Conservation (phyloP, 768 basidiomycete species). For the Gelatoporia subvermispora region DNA sequence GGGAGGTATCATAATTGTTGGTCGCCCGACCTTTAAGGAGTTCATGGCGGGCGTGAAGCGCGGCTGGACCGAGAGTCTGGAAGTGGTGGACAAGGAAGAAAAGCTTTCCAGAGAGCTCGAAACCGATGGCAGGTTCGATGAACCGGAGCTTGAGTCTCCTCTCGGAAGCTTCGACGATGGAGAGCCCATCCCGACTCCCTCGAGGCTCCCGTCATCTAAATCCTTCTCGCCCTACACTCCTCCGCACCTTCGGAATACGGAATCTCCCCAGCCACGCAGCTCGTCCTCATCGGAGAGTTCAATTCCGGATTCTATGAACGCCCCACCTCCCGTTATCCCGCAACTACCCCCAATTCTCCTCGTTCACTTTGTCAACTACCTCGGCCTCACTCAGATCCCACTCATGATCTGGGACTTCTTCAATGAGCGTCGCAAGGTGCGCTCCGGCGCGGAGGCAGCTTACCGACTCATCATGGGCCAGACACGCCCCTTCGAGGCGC, state of each 20-base stretch:
- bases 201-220: conserved; percentile 31
- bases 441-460: conserved; percentile 74
- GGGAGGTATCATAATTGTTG: conserved; percentile 85
- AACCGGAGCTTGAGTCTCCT: conserved; percentile 38
- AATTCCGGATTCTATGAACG: conserved; percentile 32
- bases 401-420: conserved; percentile 91
- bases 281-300: conserved; percentile 15
- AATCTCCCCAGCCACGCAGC: conserved; percentile 15
- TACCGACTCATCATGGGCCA: conserved; percentile 62
- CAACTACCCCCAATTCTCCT: conserved; percentile 76
- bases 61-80: conserved; percentile 77
- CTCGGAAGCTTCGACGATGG: conserved; percentile 26
- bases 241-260: conserved; percentile 17
- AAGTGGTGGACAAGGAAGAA: conserved; percentile 69
- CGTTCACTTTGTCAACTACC: conserved; percentile 66
- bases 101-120: conserved; percentile 60
- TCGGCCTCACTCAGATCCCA: conserved; percentile 83
- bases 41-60: conserved; percentile 82
- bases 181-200: conserved; percentile 38
- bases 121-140: conserved; percentile 75
- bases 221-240: conserved; percentile 23
- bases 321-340: conserved; percentile 55
- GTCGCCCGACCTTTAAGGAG: conserved; percentile 90
- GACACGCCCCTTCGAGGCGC: conserved; percentile 55
- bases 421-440: conserved; percentile 81